Conservation (phyloP, 2,329 filamentous ascomycete species). For the Periconia macrospinosa region DNA sequence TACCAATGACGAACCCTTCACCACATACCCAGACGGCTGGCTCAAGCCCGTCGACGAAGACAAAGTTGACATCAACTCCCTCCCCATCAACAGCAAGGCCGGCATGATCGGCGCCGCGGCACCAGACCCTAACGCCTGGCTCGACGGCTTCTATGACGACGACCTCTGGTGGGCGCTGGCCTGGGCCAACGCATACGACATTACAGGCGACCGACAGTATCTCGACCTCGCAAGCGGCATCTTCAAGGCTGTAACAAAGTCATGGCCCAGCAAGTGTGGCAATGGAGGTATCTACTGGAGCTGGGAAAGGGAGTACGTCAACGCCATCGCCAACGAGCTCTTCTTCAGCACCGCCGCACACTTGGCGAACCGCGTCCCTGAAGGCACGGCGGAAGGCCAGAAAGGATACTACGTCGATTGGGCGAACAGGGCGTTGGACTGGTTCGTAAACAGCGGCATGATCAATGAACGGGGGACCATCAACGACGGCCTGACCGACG, state of each 20-base stretch:
- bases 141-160: constrained; percentile 56
- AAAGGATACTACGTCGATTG: constrained; percentile 46
- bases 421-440: constrained; percentile 54
- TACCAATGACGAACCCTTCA: constrained; percentile 16
- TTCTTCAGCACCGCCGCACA: constrained; percentile 59
- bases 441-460: constrained; percentile 54
- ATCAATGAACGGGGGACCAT: constrained; percentile 53
- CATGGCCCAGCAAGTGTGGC: constrained; percentile 45
- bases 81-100: constrained; percentile 7
- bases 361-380: constrained; percentile 53
- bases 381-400: constrained; percentile 29
- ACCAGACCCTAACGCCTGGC: constrained; percentile 32
- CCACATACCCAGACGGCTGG: constrained; percentile 26
- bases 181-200: constrained; percentile 59
- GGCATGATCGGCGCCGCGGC: constrained; percentile 12
- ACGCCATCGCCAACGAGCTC: constrained; percentile 61
- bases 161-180: constrained; percentile 55
- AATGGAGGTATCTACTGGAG: constrained; percentile 56
- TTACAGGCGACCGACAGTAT: constrained; percentile 50
- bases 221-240: constrained; percentile 52
- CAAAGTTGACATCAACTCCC: constrained; percentile 9
- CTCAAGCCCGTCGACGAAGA: constrained; percentile 6
- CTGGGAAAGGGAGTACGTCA: constrained; percentile 49
- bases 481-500: constrained; percentile 56
- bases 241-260: constrained; percentile 50